Conservation (phyloP, 2,329 filamentous ascomycete genomes). For the Clonostachys chloroleuca region DNA sequence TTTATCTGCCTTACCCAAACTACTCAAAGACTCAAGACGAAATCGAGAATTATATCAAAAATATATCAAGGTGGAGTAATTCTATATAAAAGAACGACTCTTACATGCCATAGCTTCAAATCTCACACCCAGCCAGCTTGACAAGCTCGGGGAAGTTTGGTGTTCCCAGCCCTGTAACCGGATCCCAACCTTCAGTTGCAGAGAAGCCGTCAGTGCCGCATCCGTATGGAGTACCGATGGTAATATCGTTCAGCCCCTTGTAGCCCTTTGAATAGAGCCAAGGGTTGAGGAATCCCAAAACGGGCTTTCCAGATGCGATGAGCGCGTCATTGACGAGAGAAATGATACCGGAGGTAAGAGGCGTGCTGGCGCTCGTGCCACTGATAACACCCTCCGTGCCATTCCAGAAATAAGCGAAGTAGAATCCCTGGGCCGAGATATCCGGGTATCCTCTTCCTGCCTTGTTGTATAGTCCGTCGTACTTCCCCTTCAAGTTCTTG, state of each 20-base stretch:
- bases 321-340: constrained; percentile 37
- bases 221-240: constrained; percentile 6
- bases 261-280: constrained; percentile 22
- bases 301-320: constrained; percentile 20
- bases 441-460: constrained; percentile 40
- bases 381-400: not conserved
- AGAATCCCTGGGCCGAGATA: constrained; percentile 17
- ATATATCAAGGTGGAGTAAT: no score
- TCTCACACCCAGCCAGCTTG: not conserved
- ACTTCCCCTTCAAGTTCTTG: constrained; percentile 29
- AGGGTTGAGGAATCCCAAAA: constrained; percentile 39
- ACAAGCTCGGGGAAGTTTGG: constrained; percentile 1
- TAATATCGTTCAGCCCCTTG: constrained; percentile 11
- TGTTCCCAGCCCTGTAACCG: constrained; percentile 25
- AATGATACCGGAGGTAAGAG: constrained; percentile 34
- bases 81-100: no score
- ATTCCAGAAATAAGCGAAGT: not conserved
- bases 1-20: no score
- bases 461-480: constrained; percentile 37
- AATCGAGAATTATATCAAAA: no score
- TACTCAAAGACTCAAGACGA: no score
- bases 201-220: constrained; percentile 6
- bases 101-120: not conserved
- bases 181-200: constrained; percentile 12
- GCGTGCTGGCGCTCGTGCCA: constrained; percentile 26